Base-by-base conservation (phyloP, 2,329 filamentous ascomycete genomes). In the Coleophoma cylindrospora region DNA sequence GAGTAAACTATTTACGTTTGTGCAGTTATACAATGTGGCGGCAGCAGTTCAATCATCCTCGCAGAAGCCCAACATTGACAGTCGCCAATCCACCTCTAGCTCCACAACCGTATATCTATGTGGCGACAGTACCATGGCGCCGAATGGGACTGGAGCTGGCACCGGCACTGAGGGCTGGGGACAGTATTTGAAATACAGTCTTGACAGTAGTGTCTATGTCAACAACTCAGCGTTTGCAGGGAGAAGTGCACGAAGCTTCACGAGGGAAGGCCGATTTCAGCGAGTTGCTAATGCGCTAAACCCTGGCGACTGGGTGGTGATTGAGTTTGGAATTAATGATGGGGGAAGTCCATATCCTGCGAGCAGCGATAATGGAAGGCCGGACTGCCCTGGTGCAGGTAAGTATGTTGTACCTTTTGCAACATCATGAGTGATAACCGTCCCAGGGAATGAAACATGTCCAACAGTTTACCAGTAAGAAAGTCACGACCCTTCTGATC, bases 211-310 rank as follows among this genome's bases (percentile, higher is more conserved):
- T 3, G 49, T 48, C 1, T 36, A 34, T 14, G 52, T 59, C 21
- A 51, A 55, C 56, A 88, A 88, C 70, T 71, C 78, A 48, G 84
- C 85, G 21, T 75, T 84, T 32, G 82, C 75, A 8, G 85, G 85
- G 15, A 79, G 84, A 47, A 82, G 76, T 40, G 81, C 84, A 0
- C 76, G 84, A 13, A 17, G 14, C n/a, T 41, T 41, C 11, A 41
- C 38, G 6, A 15, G 14, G 12, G 38, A 41, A 19, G 38, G 38
- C 5, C 15, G 13, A 2, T 41, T 41, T 19, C 13, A n/a, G 3
- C 17, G 38, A 15, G 22, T 41, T 41, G 38, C 38, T 2, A 13
- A 41, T 9, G 38, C 22, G 3, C 6, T 41, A 13, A 19, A 17
- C 5, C 38, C 15, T 14, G 15, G 15, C 5, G 38, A 41, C 10